phyloP scores from a whole-genome alignment of 176 grass and related monocot species.

The Triticum dicoccoides region DNA sequence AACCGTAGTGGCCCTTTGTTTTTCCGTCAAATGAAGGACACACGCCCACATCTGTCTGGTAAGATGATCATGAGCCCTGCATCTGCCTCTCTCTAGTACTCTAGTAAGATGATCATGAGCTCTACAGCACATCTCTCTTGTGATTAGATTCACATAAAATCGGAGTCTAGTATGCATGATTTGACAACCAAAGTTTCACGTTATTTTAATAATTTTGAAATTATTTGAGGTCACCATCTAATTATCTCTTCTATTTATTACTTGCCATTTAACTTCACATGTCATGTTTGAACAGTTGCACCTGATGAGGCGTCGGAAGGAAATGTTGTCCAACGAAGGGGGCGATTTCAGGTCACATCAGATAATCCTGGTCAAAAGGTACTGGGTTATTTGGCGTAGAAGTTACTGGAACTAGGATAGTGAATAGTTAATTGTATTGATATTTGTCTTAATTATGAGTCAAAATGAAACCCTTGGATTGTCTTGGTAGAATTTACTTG shows the following conservation, averaged over 20 bases:
- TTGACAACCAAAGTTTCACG: neutral
- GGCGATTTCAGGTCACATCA: conserved; percentile 90
- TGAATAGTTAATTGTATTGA: neutral
- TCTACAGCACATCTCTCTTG: neutral
- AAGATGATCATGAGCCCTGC: conserved; percentile 19
- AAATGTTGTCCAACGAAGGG: conserved; percentile 67
- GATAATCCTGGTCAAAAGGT: conserved; percentile 74
- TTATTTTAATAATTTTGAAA: neutral
- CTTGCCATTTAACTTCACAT: conserved; percentile 23
- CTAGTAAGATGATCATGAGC: conserved; percentile 21
- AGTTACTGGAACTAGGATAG: neutral
- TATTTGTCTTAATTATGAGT: conserved; percentile 18
- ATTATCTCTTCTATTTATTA: neutral
- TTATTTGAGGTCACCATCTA: neutral
- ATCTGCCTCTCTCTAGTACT: conserved; percentile 39
- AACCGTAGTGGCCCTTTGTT: conserved; percentile 72
- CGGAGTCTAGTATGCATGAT: conserved; percentile 12
- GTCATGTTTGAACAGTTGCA: conserved; percentile 33
- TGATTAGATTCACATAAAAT: neutral
- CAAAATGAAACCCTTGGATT: neutral
- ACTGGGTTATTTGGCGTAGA: conserved; percentile 21
- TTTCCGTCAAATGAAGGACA: conserved; percentile 62
- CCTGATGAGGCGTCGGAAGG: conserved; percentile 57
- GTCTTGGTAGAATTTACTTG: neutral
- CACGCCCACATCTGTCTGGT: conserved; percentile 51